A percentile compares a stretch with the other conserved stretches of the same genome.
Evolutionary conservation across 164 flowering plant species (phyloP).

Genomic region (Cinnamomum chago): DNA sequence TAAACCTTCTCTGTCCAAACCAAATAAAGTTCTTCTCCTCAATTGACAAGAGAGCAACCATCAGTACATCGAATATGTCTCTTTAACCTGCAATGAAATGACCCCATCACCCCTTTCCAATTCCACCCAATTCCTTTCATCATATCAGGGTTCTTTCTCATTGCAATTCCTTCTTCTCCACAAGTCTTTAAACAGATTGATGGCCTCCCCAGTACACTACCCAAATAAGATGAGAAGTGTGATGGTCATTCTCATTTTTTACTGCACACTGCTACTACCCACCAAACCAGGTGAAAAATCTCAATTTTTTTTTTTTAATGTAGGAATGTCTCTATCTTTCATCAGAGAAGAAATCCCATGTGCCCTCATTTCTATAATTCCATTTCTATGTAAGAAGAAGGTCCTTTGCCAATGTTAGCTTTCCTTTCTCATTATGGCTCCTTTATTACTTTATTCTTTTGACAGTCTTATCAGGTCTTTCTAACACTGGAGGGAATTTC

Average conservation of each 20-base stretch:
- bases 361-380: slow-evolving; percentile 11
- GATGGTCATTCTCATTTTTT: slow-evolving; percentile 24
- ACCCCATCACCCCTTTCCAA: background rate
- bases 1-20: no score
- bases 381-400: background rate
- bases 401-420: background rate
- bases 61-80: no score
- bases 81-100: no score
- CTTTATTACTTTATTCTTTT: background rate
- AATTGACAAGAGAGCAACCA: no score
- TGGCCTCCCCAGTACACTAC: slow-evolving; percentile 30
- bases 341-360: slow-evolving; percentile 3
- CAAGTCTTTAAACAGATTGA: background rate
- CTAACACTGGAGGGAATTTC: slow-evolving; percentile 12
- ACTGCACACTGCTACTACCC: slow-evolving; percentile 23
- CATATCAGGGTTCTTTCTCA: background rate
- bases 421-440: background rate
- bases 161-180: background rate
- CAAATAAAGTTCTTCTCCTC: no score
- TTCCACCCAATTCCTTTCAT: background rate
- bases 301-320: background rate
- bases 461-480: slow-evolving; percentile 15
- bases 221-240: slow-evolving; percentile 13
- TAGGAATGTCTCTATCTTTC: background rate
- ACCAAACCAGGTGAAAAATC: slow-evolving; percentile 29